A percentile compares a stretch with the other conserved stretches of the same genome.
Conservation (phyloP, 1,139 yeast genomes). For the Geotrichum cucujoidarum region DNA sequence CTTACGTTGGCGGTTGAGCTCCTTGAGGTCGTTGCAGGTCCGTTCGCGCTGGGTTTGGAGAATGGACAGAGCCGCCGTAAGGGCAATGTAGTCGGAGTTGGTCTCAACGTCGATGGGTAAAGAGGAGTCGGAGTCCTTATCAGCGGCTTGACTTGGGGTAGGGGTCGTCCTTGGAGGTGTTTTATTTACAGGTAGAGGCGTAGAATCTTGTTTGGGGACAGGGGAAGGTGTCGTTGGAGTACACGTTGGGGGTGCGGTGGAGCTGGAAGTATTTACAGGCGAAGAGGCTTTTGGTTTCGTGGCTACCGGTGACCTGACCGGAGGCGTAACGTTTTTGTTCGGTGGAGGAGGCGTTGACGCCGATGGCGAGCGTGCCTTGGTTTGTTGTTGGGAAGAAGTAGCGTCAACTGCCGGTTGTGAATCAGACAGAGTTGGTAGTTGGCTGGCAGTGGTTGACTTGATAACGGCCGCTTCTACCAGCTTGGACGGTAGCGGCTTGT, state of each 20-base stretch:
- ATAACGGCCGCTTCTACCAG: not conserved
- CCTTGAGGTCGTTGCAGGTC: constrained; percentile 29
- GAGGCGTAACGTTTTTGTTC: too few species aligned
- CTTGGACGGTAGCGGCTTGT: not conserved
- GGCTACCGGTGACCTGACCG: too few species aligned
- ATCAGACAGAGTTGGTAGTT: not conserved
- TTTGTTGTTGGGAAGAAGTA: not conserved
- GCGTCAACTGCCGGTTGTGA: not conserved
- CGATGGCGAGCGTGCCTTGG: too few species aligned
- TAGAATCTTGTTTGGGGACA: too few species aligned
- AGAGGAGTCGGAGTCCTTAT: not conserved
- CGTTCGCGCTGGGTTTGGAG: constrained; percentile 27
- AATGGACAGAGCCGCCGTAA: constrained; percentile 30
- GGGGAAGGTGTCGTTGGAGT: too few species aligned
- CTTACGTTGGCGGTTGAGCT: constrained; percentile 26
- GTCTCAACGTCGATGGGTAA: constrained; percentile 3
- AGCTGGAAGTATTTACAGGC: too few species aligned
- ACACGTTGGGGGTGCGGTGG: too few species aligned
- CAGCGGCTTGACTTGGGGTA: not conserved
- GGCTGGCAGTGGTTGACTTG: too few species aligned
- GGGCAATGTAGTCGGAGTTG: constrained; percentile 36
- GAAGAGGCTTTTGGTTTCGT: too few species aligned
- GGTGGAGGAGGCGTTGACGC: too few species aligned
- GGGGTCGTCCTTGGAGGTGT: not conserved
- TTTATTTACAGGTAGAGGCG: not conserved